phyloP scores from a whole-genome alignment of 495 filamentous ascomycete genomes.

The Hyaloscypha bicolor region DNA sequence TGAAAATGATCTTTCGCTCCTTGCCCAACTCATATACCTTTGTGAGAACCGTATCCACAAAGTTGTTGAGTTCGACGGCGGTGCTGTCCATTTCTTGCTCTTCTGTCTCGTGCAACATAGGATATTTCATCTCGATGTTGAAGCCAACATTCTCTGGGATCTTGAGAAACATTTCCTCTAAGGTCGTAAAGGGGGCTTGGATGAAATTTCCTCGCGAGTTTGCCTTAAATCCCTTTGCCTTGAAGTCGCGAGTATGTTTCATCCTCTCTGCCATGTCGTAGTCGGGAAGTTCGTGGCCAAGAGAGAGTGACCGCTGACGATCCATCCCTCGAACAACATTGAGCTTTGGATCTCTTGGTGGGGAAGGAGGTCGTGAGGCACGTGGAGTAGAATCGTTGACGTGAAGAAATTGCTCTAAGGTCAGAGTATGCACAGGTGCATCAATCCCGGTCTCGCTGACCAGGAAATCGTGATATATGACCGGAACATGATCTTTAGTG shows the following conservation, averaged over 20 bases:
- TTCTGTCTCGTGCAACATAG: slow-evolving; percentile 92
- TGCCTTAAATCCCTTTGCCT: slow-evolving; percentile 85
- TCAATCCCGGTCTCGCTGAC: slow-evolving; percentile 99
- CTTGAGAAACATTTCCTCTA: slow-evolving; percentile 89
- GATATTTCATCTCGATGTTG: slow-evolving; percentile 99
- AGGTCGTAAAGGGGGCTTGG: slow-evolving; percentile 89
- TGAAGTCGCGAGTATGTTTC: slow-evolving; percentile 96
- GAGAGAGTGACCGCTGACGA: slow-evolving; percentile 32
- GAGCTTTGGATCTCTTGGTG: slow-evolving; percentile 29
- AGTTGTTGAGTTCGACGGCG: slow-evolving; percentile 94
- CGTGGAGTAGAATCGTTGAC: slow-evolving; percentile 53
- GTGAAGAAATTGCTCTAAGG: slow-evolving; percentile 91
- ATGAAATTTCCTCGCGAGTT: slow-evolving; percentile 94
- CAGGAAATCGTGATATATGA: slow-evolving; percentile 99
- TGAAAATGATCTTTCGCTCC: slow-evolving; percentile 88
- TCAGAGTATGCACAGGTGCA: slow-evolving; percentile 93
- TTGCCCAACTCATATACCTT: slow-evolving; percentile 80
- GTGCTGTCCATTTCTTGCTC: slow-evolving; percentile 98
- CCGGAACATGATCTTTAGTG: slow-evolving; percentile 97
- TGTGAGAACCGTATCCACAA: slow-evolving; percentile 88
- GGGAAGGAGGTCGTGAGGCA: slow-evolving; percentile 29
- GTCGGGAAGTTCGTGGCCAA: slow-evolving; percentile 29
- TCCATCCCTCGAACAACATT: slow-evolving; percentile 29
- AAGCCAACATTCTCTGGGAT: slow-evolving; percentile 83
- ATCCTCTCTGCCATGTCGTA: slow-evolving; percentile 78